Evolutionary conservation across 768 basidiomycete species (phyloP).

Genomic region (Heimioporus sp.): DNA sequence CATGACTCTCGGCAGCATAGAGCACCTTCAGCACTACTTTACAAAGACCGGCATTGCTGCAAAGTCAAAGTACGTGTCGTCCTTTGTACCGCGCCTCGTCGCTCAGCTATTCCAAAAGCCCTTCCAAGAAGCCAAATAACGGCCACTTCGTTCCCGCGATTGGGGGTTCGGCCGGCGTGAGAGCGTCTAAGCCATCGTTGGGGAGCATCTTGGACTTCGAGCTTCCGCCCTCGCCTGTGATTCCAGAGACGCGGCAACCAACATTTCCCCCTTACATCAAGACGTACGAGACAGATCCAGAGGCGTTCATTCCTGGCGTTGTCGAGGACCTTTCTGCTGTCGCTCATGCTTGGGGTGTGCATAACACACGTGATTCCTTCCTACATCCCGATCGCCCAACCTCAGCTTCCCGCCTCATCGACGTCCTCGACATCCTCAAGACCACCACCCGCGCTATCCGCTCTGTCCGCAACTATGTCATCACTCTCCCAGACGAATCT

Average conservation of each 20-base stretch:
- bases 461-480: conserved; percentile 34
- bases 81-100: not conserved
- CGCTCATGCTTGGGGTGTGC: conserved; percentile 60
- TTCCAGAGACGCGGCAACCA: conserved; percentile 46
- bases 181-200: conserved; percentile 37
- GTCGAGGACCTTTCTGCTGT: conserved; percentile 71
- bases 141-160: conserved; percentile 75
- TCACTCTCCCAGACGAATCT: too few species aligned
- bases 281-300: conserved; percentile 71
- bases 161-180: conserved; percentile 53
- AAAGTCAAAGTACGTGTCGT: conserved; percentile 61
- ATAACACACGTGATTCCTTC: conserved; percentile 11
- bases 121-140: conserved; percentile 45
- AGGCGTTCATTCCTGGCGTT: conserved; percentile 72
- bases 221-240: conserved; percentile 67
- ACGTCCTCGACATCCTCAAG: conserved; percentile 72
- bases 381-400: conserved; percentile 14
- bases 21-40: conserved; percentile 94
- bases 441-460: conserved; percentile 80
- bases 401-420: conserved; percentile 33
- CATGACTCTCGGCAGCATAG: conserved; percentile 92
- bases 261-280: conserved; percentile 56
- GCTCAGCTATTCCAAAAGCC: conserved; percentile 27
- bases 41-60: conserved; percentile 81
- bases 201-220: conserved; percentile 48